Evolutionary conservation across 805 yeast genomes (phyloP).

Genomic region (Ogataea siamensis): DNA sequence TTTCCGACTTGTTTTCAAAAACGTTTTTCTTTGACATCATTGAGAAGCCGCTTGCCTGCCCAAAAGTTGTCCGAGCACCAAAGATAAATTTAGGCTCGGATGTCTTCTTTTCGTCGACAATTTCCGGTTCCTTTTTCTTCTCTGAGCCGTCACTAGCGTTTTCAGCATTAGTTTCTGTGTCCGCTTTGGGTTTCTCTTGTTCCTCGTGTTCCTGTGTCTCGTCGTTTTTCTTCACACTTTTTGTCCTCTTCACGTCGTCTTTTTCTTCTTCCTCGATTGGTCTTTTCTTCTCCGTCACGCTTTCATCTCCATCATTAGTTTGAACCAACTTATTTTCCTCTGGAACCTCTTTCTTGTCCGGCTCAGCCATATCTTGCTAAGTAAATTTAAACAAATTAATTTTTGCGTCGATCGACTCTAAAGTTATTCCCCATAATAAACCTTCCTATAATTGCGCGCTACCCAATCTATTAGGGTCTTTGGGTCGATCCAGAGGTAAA

Average conservation of each 20-base stretch:
- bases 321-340: conserved; percentile 3
- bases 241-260: conserved; percentile 4
- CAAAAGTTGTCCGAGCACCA: conserved; percentile 53
- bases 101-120: conserved; percentile 1
- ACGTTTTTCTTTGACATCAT: conserved; percentile 34
- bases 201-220: conserved; percentile 5
- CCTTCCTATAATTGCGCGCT: conserved; percentile 1
- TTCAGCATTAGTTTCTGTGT: conserved; percentile 8
- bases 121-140: conserved; percentile 3
- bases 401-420: conserved; percentile 13
- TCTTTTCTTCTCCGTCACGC: conserved; percentile 2
- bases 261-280: conserved; percentile 1
- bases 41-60: conserved; percentile 41
- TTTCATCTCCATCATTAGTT: conserved; percentile 1
- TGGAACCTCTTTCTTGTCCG: conserved; percentile 4
- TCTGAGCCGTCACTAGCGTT: conserved; percentile 2
- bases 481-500: conserved; percentile 9
- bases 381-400: conserved; percentile 5
- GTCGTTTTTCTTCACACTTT: conserved; percentile 1
- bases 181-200: conserved; percentile 2
- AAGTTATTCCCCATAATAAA: conserved; percentile 5
- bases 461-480: conserved; percentile 2
- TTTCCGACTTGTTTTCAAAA: conserved; percentile 25
- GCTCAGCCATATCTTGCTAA: conserved; percentile 7
- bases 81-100: conserved; percentile 48